phyloP scores from a whole-genome alignment of 257 asterid genomes.

The Echium plantagineum region DNA sequence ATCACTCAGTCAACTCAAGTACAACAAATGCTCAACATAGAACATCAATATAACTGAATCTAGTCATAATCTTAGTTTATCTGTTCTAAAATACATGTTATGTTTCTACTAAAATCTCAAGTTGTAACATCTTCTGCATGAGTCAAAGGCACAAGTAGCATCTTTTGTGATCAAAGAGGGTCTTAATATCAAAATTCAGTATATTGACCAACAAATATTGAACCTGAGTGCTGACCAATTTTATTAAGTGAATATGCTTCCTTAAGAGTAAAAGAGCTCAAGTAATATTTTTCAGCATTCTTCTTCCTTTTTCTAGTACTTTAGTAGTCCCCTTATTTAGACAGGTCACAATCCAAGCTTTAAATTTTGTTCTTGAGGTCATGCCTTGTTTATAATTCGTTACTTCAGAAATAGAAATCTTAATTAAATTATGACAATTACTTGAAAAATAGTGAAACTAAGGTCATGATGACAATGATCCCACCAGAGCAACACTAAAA shows the following conservation, averaged over 20 bases:
- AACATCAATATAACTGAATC: neutral
- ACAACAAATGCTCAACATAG: constrained; percentile 30
- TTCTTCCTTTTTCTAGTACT: too few relatives aligned
- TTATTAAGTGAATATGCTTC: neutral
- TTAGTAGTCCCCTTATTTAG: neutral
- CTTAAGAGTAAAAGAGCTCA: neutral
- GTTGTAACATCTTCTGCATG: neutral
- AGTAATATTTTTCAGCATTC: neutral
- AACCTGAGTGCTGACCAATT: neutral
- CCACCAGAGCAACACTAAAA: neutral
- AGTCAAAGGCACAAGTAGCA: neutral
- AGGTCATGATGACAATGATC: neutral
- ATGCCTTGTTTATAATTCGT: too few relatives aligned
- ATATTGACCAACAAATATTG: neutral
- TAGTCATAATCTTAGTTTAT: neutral
- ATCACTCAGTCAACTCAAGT: constrained; percentile 2
- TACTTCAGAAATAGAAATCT: neutral
- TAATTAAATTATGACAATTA: too few relatives aligned
- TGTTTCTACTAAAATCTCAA: neutral
- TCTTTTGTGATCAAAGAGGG: too few relatives aligned
- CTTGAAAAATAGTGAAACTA: too few relatives aligned
- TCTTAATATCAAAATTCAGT: neutral
- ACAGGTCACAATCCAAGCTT: neutral
- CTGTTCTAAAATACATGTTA: too few relatives aligned
- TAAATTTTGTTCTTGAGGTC: too few relatives aligned